Base-by-base conservation (phyloP, 768 basidiomycete genomes). In the Astraeus odoratus region DNA sequence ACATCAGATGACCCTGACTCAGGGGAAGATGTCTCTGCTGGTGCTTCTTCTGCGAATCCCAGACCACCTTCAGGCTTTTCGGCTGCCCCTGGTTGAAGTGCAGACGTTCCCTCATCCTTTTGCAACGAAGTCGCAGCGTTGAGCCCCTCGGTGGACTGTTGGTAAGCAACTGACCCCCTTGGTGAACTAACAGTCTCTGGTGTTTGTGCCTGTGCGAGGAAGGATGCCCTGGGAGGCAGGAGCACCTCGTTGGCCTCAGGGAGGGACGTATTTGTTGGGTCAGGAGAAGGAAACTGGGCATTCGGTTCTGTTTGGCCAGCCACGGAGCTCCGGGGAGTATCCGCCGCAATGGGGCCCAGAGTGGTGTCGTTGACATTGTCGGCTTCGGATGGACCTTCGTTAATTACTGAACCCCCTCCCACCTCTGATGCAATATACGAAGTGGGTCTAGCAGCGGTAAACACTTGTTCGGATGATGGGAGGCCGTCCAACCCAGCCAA, bases 121-220 rank as follows among this genome's bases (percentile, higher is more conserved):
- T 47, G 50, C 6, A 66, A 51, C 26, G 65, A 51, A 20, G 60
- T 53, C 0, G 58, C 54, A 8, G 52, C 37, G 6, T 65, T 59
- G 16, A 24, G 12, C 13, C 37, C 37, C 13, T 56, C 49, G 0
- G 51, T 42, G 5, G 65, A 51, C 15, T 55, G 46, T 7, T 44
- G 22, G 19, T n/a, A 23, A 5, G 42, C 41, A n/a, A 53, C 16
- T 5, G 61, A 62, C 38, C 52, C 58, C 7, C 48, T 60, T 4
- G 56, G 53, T 27, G 53, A 58, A n/a, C 36, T 25, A 24, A 43
- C 25, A 8, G 46, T 39, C 19, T 62, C 57, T 18, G 46, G 48
- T 18, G 46, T 51, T 26, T 58, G 50, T 5, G 50, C 58, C n/a
- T 39, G 37, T 4, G 20, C 23, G 23, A 63, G 41, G 22, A 56